Percentiles rank a stretch among this genome's conserved stretches.
phyloP scores from a whole-genome alignment of 1,284 basidiomycete genomes.

The Trichosporon asahii region DNA sequence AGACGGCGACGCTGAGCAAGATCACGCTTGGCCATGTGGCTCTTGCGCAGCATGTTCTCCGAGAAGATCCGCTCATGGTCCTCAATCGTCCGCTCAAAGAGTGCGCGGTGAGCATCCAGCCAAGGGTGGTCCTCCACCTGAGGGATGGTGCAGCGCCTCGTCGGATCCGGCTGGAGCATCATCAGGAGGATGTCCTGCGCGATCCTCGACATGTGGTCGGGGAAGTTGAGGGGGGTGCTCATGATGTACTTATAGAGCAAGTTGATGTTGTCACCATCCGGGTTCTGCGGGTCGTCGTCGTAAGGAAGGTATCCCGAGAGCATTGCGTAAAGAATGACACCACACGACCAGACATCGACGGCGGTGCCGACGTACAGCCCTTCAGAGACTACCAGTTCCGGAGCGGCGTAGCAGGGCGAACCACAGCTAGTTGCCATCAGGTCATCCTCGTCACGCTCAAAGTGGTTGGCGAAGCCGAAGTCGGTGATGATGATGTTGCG shows the following conservation, averaged over 20 bases:
- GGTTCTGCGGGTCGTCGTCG: slow-evolving; percentile 97
- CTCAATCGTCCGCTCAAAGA: slow-evolving; percentile 68
- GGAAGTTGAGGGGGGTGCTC: slow-evolving; percentile 89
- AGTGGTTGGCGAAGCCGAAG: slow-evolving; percentile 98
- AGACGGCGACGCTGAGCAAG: slow-evolving; percentile 44
- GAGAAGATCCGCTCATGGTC: slow-evolving; percentile 76
- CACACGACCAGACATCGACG: slow-evolving; percentile 99
- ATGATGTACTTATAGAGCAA: slow-evolving; percentile 99
- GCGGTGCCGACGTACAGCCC: slow-evolving; percentile 97
- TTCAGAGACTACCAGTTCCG: slow-evolving; percentile 97
- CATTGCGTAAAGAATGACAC: slow-evolving; percentile 99
- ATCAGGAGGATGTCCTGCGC: slow-evolving; percentile 69
- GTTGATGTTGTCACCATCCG: slow-evolving; percentile 99
- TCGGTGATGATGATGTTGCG: slow-evolving; percentile 99
- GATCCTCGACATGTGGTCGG: slow-evolving; percentile 79
- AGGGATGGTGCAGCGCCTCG: slow-evolving; percentile 67
- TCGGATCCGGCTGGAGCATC: slow-evolving; percentile 84
- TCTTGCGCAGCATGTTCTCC: slow-evolving; percentile 78
- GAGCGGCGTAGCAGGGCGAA: slow-evolving; percentile 96
- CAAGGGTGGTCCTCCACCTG: slow-evolving; percentile 79
- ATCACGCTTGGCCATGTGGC: slow-evolving; percentile 68
- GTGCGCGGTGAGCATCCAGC: slow-evolving; percentile 64
- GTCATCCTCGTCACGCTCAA: slow-evolving; percentile 85
- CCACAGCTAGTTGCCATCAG: slow-evolving; percentile 99
- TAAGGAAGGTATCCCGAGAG: slow-evolving; percentile 99